Evolutionary conservation across 1,139 yeast species (phyloP), one percentile per base, ranked within the genome.

Genomic region (Geotrichum candidum): DNA sequence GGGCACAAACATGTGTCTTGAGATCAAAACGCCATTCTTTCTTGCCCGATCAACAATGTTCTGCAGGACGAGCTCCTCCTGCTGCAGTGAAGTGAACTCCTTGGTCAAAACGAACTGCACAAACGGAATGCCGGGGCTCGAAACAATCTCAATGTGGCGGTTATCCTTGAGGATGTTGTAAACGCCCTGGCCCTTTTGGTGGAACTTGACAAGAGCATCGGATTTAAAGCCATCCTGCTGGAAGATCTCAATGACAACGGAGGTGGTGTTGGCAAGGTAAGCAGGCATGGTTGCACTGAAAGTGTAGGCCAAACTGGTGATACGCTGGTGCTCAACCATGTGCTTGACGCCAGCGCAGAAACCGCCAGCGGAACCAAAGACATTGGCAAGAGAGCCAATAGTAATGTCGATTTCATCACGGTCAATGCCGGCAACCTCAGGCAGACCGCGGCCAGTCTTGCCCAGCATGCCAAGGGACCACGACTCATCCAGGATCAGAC

Each of bases 281-380:
- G 98, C 96, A 15, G 99, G 98, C 73, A 94, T 82, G 2, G 97
- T 84, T 10, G 99, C 99, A 72, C 96, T 88, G 72, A 90, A 94
- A 64, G 95, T 95, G 72, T 90, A 94, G 2, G 97, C 97, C 68
- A 82, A 80, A 10, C 96, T 89, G 41, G 91, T 89, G 70, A 92
- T 87, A 72, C 96, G 85, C 80, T 95, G 99, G 76, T 94, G 97
- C 68, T 87, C 88, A 54, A 92, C 85, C 92, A 94, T 90, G 63
- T 87, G 87, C 51, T 78, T 76, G 52, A 84, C 87, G 64, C 98
- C 99, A 31, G 90, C 90, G 72, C 96, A 94, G 75, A 90, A 94
- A 0, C 97, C 99, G 66, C 99, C 99, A 54, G 95, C 86, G 10
- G 96, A 81, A n/a, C 92, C 95, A 68, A 92, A 81, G 0, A 96